Base-by-base conservation (phyloP, 2,329 filamentous ascomycete species). In the Scopulariopsis brevicaulis region DNA sequence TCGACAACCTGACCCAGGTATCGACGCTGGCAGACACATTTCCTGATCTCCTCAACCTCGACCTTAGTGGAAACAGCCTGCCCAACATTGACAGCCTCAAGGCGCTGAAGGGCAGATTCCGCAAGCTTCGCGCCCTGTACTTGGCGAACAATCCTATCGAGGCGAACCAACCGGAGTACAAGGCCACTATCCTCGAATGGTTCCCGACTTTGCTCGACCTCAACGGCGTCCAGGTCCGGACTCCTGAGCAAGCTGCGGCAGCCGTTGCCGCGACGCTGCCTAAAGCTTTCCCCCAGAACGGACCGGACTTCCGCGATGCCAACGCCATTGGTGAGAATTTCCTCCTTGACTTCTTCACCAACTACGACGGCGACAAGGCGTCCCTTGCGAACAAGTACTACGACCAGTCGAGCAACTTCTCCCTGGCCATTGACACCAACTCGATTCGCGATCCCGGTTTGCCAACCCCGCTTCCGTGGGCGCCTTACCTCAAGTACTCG, bases 61-160 rank as follows among this genome's bases (percentile, higher is more conserved):
- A 96, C 64, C 80, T 97, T 28, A 94, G 90, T 58, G 83, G 86
- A 67, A 97, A 97, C 72, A 82, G 85, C 48, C 83, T 99, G 64
- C 77, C 79, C 59, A 83, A 81, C 56, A 71, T 90, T 55, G 81
- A 84, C 59, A 80, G 82, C 11, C 71, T 99, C 53, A 80, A 84
- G 56, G 80, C 77, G 35, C 96, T 91, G 91, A 86, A 86, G 60
- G 82, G 84, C 66, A 90, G 88, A 58, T 92, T 97, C 66, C 83
- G 79, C 56, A 76, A 84, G 59, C 79, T 97, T 12, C 85, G 96
- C 67, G 92, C 92, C 56, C 79, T 99, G 2, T 84, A 95, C 60
- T 74, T 96, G 61, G 79, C 80, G 11, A 85, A 83, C 56, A 96
- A 95, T 64, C 89, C 90, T 0, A 82, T 96, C 60, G 83, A 85